These are phyloP conservation scores for Cyclotella atomus DNA, from an alignment of 108 stramenopile genomes.

Conservation along the genomic window DNA sequence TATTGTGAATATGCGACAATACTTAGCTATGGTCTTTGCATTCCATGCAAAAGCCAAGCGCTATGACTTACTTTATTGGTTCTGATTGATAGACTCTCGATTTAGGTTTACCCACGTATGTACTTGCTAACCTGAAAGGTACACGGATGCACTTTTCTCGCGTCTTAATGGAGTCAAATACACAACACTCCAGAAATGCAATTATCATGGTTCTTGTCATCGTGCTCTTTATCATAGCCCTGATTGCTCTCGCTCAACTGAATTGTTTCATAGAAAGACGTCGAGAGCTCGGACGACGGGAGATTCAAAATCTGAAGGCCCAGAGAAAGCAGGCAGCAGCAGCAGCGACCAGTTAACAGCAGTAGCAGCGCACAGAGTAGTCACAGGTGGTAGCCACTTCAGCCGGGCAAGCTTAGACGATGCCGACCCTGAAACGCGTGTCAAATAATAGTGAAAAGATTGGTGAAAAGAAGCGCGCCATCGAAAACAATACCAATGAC, in stretches of 20 bases:
- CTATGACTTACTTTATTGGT: too few species aligned
- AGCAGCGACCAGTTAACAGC: background rate
- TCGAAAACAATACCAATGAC: background rate
- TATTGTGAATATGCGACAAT: background rate
- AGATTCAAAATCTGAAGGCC: constrained; percentile 21
- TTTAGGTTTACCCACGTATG: too few species aligned
- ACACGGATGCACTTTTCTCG: too few species aligned
- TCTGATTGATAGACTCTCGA: too few species aligned
- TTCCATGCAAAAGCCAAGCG: too few species aligned
- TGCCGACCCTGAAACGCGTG: constrained; percentile 22
- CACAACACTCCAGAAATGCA: too few species aligned
- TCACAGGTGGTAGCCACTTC: background rate
- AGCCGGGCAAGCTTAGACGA: background rate
- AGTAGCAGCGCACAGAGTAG: too few species aligned
- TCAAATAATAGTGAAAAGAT: background rate
- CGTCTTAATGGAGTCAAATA: too few species aligned
- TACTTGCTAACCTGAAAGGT: too few species aligned
- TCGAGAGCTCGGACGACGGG: constrained; percentile 22
- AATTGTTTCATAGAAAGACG: constrained; percentile 47
- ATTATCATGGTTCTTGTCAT: background rate
- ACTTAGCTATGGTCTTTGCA: too few species aligned
- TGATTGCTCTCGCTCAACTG: constrained; percentile 31
- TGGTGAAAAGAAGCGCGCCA: background rate
- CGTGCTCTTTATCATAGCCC: constrained; percentile 7
- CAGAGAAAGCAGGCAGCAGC: background rate